Conservation (phyloP, 257 asterid genomes). For the Linaria vulgaris region DNA sequence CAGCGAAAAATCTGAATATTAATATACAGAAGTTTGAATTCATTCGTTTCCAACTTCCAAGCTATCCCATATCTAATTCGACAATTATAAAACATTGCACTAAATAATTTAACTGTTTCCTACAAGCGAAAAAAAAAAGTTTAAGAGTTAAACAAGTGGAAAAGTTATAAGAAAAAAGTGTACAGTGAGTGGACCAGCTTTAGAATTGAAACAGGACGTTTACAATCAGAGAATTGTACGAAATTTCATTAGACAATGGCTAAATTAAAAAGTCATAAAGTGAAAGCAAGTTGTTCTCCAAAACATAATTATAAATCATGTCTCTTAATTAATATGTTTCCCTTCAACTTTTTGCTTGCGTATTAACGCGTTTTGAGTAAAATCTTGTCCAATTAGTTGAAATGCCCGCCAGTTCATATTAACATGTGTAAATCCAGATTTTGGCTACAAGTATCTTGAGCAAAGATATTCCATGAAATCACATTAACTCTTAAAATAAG, state of each 20-base stretch:
- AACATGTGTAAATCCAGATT: background rate
- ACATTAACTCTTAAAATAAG: too few species aligned
- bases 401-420: slow-evolving; percentile 21
- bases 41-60: too few species aligned
- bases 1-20: too few species aligned
- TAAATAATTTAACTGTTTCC: too few species aligned
- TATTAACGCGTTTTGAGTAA: slow-evolving; percentile 21
- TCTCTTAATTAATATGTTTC: slow-evolving; percentile 18
- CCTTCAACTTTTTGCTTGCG: background rate
- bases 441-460: slow-evolving; percentile 16
- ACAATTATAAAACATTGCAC: too few species aligned
- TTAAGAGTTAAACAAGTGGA: background rate
- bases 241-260: slow-evolving; percentile 28
- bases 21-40: too few species aligned
- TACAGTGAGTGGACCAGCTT: background rate
- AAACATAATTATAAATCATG: slow-evolving; percentile 36
- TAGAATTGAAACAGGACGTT: slow-evolving; percentile 22
- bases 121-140: background rate
- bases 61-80: too few species aligned
- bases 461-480: background rate
- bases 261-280: slow-evolving; percentile 40
- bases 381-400: slow-evolving; percentile 36
- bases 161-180: background rate
- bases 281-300: slow-evolving; percentile 33
- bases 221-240: slow-evolving; percentile 34